Evolutionary conservation across 169 alveolate species (phyloP).

Genomic region (Miamiensis avidus): DNA sequence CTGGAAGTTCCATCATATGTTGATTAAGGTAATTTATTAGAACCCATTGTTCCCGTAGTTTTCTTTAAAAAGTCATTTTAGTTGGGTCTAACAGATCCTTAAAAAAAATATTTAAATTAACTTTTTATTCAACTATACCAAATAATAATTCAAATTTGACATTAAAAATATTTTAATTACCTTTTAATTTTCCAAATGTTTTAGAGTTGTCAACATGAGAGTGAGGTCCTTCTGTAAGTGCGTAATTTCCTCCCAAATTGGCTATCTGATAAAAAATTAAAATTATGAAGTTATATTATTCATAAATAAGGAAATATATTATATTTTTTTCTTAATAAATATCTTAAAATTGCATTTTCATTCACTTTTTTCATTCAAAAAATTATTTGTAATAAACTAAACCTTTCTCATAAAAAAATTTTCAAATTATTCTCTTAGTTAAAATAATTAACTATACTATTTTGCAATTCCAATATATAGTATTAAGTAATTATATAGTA

Average conservation of each 20-base stretch:
- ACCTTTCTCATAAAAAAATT: no score
- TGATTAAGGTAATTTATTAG: constrained; percentile 25
- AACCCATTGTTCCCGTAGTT: constrained; percentile 63
- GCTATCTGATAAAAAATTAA: constrained; percentile 21
- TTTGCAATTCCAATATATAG: background rate
- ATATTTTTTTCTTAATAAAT: constrained; percentile 4
- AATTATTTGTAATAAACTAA: no score
- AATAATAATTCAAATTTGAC: background rate
- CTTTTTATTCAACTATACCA: background rate
- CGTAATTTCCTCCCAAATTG: constrained; percentile 78
- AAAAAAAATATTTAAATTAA: constrained; percentile 2
- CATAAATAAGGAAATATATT: background rate
- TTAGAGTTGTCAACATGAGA: constrained; percentile 57
- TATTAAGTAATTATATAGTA: background rate
- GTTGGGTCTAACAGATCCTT: constrained; percentile 62
- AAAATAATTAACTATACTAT: no score
- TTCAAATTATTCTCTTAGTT: no score
- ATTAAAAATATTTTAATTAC: constrained; percentile 13
- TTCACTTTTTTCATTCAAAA: background rate
- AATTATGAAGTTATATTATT: no score
- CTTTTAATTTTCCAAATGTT: constrained; percentile 82
- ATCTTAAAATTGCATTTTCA: background rate
- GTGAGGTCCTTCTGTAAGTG: constrained; percentile 75
- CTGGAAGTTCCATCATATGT: background rate
- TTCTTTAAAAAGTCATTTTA: constrained; percentile 56